Base-by-base conservation (phyloP, 306 rosid species). In the Fragaria nilgerrensis region DNA sequence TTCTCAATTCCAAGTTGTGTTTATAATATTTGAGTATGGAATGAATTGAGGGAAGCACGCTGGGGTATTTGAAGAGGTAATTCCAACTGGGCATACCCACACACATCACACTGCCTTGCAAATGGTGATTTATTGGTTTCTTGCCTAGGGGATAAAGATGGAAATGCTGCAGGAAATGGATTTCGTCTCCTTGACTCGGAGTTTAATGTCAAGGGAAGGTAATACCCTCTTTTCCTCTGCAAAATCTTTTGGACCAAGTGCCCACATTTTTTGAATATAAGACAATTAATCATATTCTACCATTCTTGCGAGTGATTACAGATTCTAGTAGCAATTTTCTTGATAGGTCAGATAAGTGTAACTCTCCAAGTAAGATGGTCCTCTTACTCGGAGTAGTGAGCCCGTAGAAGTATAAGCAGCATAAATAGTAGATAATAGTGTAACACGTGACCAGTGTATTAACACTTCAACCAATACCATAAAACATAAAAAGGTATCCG, bases 171-270 rank as follows among this genome's bases (percentile, higher is more conserved):
- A 68, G 98, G 96, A 72, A 92, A 68, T 81, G 98, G 98, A 25
- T 95, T 95, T 82, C 98, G 92, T 85, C 97, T 92, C 32, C 98
- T 95, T 63, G 98, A 95, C 85, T 87, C 97, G 1, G 92, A 95
- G 44, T 95, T 95, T 75, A 90, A 92, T 75, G 97, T 95, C 64
- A 95, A 95, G 86, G 98, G 97, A 88, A 95, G 98, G 98, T 90
- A 86, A 9, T 49, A 64, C 41, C 22, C 20, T 72, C 45, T 66
- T 56, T 66, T 74, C 43, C 0, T 39, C 1, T 56, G 16, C 4
- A 22, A 17, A 32, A 13, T 34, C 3, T n/a, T 20, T 20, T 8
- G 27, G 59, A 55, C 9, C 2, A n/a, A n/a, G 61, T 55, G 5
- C 27, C 27, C 12, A 7, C 2, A 9, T 8, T 17, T 17, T 17